Conservation (phyloP, 345 rosid species). For the Salix purpurea region DNA sequence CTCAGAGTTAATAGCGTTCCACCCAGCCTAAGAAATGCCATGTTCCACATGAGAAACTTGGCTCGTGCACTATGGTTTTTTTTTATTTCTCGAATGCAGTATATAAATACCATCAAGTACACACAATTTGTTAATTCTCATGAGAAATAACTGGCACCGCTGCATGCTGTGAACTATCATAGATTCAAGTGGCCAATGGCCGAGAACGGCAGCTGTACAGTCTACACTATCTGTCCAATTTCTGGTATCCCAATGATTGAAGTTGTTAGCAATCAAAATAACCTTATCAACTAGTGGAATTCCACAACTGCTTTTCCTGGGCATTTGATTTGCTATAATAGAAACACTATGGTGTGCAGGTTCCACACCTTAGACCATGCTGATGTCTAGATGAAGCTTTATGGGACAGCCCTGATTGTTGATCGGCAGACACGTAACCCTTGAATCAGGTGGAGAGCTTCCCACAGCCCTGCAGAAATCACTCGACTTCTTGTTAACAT, state of each 20-base stretch:
- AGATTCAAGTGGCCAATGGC: background rate
- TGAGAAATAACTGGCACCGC: background rate
- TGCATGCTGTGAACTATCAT: background rate
- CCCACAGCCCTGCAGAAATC: background rate
- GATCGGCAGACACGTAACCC: background rate
- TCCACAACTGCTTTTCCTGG: background rate
- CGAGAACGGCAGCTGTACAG: background rate
- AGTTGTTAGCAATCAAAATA: background rate
- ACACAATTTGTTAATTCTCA: background rate
- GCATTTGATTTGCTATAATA: background rate
- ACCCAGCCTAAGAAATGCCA: too few species aligned
- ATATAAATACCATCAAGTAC: background rate
- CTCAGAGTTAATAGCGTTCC: too few species aligned
- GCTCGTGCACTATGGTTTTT: background rate
- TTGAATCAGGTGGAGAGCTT: background rate
- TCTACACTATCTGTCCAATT: background rate
- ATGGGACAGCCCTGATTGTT: background rate
- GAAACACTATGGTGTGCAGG: background rate
- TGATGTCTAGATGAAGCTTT: background rate
- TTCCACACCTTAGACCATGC: background rate
- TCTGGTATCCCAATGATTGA: background rate
- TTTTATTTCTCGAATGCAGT: background rate
- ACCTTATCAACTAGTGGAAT: background rate
- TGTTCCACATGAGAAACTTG: background rate
- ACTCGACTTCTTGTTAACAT: background rate